Evolutionary conservation across 192 early-diverging fungal species (phyloP).

Genomic region (Lobosporangium transversale): DNA sequence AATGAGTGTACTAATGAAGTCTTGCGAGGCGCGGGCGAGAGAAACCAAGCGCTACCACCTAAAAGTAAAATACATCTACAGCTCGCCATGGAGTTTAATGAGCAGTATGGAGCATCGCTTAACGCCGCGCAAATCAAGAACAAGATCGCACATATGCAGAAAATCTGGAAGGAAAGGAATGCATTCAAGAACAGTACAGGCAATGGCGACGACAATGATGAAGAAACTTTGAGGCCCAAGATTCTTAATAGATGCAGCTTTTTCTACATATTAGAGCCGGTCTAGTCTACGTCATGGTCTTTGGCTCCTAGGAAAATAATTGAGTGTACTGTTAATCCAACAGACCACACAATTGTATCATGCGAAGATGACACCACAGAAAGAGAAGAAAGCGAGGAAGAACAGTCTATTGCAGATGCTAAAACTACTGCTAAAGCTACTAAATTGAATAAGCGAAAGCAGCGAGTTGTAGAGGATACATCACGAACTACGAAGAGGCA

Average conservation of each 20-base stretch:
- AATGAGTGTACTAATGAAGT: background rate
- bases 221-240: background rate
- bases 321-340: no score
- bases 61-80: background rate
- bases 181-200: background rate
- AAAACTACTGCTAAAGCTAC: no score
- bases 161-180: background rate
- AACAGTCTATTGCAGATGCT: no score
- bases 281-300: no score
- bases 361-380: no score
- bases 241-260: background rate
- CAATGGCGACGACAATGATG: conserved; percentile 1
- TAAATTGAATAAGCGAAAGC: no score
- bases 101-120: no score
- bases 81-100: background rate
- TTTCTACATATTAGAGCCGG: background rate
- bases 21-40: conserved; percentile 7
- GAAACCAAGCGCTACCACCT: background rate
- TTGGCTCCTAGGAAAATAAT: no score
- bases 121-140: conserved; percentile 13
- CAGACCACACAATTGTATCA: no score
- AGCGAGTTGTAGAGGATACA: no score
- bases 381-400: no score
- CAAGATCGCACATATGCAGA: conserved; percentile 15
- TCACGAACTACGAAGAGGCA: no score